phyloP scores from a whole-genome alignment of 2,329 filamentous ascomycete genomes.

The Colletotrichum zoysiae region DNA sequence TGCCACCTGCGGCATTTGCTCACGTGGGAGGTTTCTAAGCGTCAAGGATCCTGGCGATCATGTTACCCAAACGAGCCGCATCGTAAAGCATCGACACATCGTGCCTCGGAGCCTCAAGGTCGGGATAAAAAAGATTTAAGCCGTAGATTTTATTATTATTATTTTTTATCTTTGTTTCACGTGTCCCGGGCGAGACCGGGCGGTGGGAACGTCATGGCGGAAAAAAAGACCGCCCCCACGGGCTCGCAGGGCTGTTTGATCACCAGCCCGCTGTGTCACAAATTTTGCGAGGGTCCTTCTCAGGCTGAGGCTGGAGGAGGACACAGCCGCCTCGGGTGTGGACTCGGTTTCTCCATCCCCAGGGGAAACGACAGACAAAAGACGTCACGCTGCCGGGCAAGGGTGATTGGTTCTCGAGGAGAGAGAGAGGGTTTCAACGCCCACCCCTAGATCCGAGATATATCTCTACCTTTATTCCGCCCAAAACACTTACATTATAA shows the following conservation, averaged over 20 bases:
- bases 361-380: background rate
- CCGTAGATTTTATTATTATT: background rate
- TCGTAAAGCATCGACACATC: too few relatives aligned
- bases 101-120: background rate
- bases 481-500: too few relatives aligned
- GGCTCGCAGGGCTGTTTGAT: background rate
- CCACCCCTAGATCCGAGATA: background rate
- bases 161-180: background rate
- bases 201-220: background rate
- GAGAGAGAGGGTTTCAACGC: background rate
- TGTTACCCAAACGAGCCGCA: background rate
- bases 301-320: background rate
- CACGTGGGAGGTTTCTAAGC: background rate
- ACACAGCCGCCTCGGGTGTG: background rate
- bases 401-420: background rate
- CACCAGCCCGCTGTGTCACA: background rate
- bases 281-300: background rate
- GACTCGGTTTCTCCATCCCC: background rate
- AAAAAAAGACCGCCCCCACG: background rate
- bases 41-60: background rate
- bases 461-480: background rate
- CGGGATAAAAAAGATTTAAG: background rate
- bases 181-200: background rate
- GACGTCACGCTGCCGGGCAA: background rate
- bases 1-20: background rate